Base-by-base conservation (phyloP, 148 eudicot species). In the Nepenthes mirabilis region DNA sequence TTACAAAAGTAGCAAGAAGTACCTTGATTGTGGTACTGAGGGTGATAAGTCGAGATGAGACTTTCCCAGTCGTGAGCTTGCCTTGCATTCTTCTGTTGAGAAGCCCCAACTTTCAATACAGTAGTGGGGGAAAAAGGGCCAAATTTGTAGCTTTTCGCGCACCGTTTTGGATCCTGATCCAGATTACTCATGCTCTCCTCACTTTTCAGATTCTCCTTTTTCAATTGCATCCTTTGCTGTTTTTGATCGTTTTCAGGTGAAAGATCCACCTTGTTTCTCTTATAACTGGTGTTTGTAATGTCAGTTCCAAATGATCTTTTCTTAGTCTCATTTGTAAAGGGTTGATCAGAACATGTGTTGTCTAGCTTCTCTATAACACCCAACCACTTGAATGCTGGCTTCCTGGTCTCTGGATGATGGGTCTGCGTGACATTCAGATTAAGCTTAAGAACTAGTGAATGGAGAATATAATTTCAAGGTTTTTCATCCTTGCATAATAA, bases 311-410 rank as follows among this genome's bases (percentile, higher is more conserved):
- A 89, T 34, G 66, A 10, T 77, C 97, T 82, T 62, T 89, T 85
- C 81, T 73, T 86, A 37, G 81, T 72, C 52, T 79, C 84, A 34
- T 36, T 70, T 14, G 67, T 36, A 70, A 66, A 62, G 40, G 72
- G 51, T 49, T 65, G 47, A 70, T 66, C 48, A 14, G 56, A 63
- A 6, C 55, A 14, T 52, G 71, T 65, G 57, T 14, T 66, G 36
- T 67, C 82, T 12, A 65, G 36, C 62, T 61, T 76, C 37, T 75
- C 80, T 47, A 14, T 75, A 67, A 73, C 50, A 43, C 90, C 94
- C 74, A 89, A 60, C 97, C 97, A 89, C 67, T 84, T 83, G 72
- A 86, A 89, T 56, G 88, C 85, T 51, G 97, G 94, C 71, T 89
- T 89, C 66, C 90, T 80, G 62, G 82, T 83, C 52, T 83, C 82